phyloP scores from a whole-genome alignment of 2,329 filamentous ascomycete species.

The Chrysosphaeria jannelii region DNA sequence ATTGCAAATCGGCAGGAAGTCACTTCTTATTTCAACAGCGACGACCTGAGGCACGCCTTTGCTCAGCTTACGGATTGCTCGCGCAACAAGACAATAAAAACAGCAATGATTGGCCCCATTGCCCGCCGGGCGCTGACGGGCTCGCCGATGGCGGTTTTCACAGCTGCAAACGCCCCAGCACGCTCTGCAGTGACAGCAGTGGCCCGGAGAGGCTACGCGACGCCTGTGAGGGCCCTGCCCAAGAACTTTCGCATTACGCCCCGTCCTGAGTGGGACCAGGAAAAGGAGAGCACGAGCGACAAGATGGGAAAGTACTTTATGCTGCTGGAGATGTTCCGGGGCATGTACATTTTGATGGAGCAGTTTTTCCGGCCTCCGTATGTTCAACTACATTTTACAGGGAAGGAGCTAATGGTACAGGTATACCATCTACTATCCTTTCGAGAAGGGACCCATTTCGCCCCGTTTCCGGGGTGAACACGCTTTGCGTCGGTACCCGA shows the following conservation, averaged over 20 bases:
- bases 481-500: slow-evolving; percentile 82
- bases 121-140: too few relatives aligned
- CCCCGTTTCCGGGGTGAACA: slow-evolving; percentile 96
- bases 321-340: slow-evolving; percentile 78
- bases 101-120: too few relatives aligned
- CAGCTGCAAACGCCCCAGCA: not conserved
- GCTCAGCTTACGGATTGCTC: too few relatives aligned
- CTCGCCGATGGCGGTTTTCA: not conserved
- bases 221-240: slow-evolving; percentile 51
- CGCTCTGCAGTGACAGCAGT: slow-evolving; percentile 1
- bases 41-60: too few relatives aligned
- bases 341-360: slow-evolving; percentile 94
- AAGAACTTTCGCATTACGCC: slow-evolving; percentile 50
- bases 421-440: slow-evolving; percentile 98
- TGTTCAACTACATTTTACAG: too few relatives aligned
- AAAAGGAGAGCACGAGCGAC: slow-evolving; percentile 48
- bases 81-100: too few relatives aligned
- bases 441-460: slow-evolving; percentile 95
- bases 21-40: too few relatives aligned
- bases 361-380: slow-evolving; percentile 96
- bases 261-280: slow-evolving; percentile 52
- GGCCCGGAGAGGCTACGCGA: slow-evolving; percentile 18
- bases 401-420: too few relatives aligned
- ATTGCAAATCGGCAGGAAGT: too few relatives aligned
- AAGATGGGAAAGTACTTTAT: slow-evolving; percentile 82